Evolutionary conservation across 352 stramenopile genomes (phyloP), one percentile per base, ranked within the genome.

Genomic region (Phytophthora pinifolia): DNA sequence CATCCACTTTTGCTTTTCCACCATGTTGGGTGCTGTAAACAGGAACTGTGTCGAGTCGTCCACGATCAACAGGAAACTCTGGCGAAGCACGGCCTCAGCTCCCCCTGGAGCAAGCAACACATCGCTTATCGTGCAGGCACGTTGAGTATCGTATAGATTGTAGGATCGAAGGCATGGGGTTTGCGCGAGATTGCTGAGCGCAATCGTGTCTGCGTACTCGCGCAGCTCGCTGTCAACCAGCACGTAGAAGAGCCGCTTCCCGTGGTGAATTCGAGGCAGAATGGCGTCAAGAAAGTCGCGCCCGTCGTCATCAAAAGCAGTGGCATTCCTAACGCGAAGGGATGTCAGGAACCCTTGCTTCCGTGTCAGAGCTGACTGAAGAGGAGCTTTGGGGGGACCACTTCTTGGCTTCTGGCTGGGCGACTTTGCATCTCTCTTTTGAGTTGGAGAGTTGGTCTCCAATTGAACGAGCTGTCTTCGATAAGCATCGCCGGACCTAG

Each of bases 1-100:
- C 66, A 82, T 74, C 78, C 78, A 86, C n/a, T 63, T 65, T 22
- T 66, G 65, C 46, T 80, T 83, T 17, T 86, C 70, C 36, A 67
- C 65, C 2, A 36, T 15, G 15, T 62, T 81, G 15, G 68, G 44
- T n/a, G 72, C 65, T 9, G 74, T 84, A 17, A 83, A 45, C 7
- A 81, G 22, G 8, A 86, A 18, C 1, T 65, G 54, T 1, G 29
- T 67, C 0, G 29, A 22, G 7, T 44, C 0, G 47, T 64, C 46
- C 1, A 70, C 29, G n/a, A 33, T 45, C 17, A 88, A 20, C 7
- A 73, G 9, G 29, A 88, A 79, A 18, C 63, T 85, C 7, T 79
- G 67, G 0, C 51, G 54, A 8, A 82, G 54, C 3, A 70, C 36
- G 2, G 51, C 46, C 20, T 74, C 54, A 6, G 34, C 56, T 54